Conservation (phyloP, 208 protist species). For the Acanthamoeba healyi region DNA sequence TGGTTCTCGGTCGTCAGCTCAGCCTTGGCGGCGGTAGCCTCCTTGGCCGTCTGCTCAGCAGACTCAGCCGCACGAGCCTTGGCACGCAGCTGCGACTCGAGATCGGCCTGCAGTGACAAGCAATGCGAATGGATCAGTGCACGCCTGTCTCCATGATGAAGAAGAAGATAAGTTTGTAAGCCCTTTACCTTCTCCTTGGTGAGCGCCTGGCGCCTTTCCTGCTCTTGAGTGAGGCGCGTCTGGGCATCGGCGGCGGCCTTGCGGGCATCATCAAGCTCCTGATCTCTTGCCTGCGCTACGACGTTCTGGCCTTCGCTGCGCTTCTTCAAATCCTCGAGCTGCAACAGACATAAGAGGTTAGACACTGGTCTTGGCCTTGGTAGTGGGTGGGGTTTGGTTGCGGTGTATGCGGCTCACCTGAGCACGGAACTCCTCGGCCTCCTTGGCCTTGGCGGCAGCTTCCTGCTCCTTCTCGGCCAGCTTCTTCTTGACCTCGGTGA, state of each 20-base stretch:
- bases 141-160: too few relatives aligned
- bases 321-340: conserved; percentile 1
- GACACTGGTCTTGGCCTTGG: too few relatives aligned
- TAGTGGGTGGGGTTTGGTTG: too few relatives aligned
- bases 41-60: conserved; percentile 10
- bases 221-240: conserved; percentile 30
- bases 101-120: background rate
- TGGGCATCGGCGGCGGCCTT: conserved; percentile 5
- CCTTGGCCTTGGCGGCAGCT: conserved; percentile 47
- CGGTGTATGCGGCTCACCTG: too few relatives aligned
- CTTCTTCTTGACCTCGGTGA: conserved; percentile 40
- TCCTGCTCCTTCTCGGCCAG: conserved; percentile 36
- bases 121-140: too few relatives aligned
- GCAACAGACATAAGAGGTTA: too few relatives aligned
- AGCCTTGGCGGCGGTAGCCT: background rate
- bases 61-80: conserved; percentile 11
- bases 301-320: conserved; percentile 18
- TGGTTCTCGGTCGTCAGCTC: conserved; percentile 6
- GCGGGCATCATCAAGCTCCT: conserved; percentile 12
- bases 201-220: conserved; percentile 5
- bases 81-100: conserved; percentile 34
- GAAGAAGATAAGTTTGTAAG: too few relatives aligned
- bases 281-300: background rate
- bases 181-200: conserved; percentile 15
- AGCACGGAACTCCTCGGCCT: background rate